Evolutionary conservation across 164 flowering plant species (phyloP), one percentile per base, ranked within the genome.

Genomic region (Piper longum): DNA sequence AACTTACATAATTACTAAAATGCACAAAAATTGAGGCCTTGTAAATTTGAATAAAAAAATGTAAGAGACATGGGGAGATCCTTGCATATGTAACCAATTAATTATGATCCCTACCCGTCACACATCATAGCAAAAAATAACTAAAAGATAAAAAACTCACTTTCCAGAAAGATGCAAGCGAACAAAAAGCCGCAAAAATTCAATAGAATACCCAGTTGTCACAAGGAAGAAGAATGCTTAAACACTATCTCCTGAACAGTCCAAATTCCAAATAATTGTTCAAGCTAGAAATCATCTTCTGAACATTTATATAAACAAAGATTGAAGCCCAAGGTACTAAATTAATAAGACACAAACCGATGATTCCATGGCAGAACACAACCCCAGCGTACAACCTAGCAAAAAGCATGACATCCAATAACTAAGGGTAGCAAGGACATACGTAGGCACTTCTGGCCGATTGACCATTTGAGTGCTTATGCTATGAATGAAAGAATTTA

Each of bases 361-460:
- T 26, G 36, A 26, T 26, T 26, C 36, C 36, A 26, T 26, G 36
- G 36, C 36, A 26, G 1, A 26, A 26, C 36, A 26, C 36, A 26
- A 26, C 36, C 36, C 3, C 52, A 9, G 52, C 52, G 12, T 9
- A 48, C 9, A 5, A 0, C 3, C 9, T 5, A 48, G 36, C 36
- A 26, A 26, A 26, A 26, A 26, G 36, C 36, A 26, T 26, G 36
- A 48, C 11, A 9, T 9, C 52, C 52, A 48, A 9, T 2, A 48
- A 56, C 56, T 7, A 8, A 44, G 42, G 43, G 60, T 43, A 17
- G 62, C 4, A 48, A 48, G 14, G 14, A 48, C 36, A 26, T 82
- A 93, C 98, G 96, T 88, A 61, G 97, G 97, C 40, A 86, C 85
- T 57, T 73, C 85, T 62, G 86, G 82, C 60, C 80, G 79, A 69